Evolutionary conservation across 331 rosid genomes (phyloP).

Genomic region (Quercus lobata): DNA sequence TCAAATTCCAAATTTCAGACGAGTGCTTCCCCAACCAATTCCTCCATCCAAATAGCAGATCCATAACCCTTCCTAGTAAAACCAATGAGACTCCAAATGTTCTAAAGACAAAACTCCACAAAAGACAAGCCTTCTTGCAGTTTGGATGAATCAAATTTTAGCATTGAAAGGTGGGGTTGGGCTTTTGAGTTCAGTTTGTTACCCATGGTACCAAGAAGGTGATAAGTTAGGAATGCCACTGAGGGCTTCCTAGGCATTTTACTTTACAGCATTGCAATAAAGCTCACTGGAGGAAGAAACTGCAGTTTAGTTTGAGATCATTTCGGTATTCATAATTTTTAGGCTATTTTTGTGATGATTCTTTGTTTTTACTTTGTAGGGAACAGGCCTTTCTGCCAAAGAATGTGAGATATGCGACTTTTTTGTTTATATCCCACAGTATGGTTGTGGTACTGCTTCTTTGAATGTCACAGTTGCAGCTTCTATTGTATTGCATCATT

Average conservation of each 20-base stretch:
- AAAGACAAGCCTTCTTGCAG: too few species aligned
- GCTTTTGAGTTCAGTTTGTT: not conserved
- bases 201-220: not conserved
- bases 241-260: not conserved
- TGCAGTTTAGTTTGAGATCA: not conserved
- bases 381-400: conserved; percentile 82
- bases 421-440: conserved; percentile 90
- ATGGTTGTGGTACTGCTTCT: conserved; percentile 89
- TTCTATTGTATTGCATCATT: conserved; percentile 88
- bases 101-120: too few species aligned
- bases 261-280: not conserved
- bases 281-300: not conserved
- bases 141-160: not conserved
- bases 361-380: conserved; percentile 36
- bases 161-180: not conserved
- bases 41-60: too few species aligned
- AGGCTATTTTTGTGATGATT: not conserved
- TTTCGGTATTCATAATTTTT: not conserved
- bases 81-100: too few species aligned
- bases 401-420: conserved; percentile 88
- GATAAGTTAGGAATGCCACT: not conserved
- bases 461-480: conserved; percentile 93
- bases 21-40: too few species aligned
- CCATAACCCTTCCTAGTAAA: too few species aligned
- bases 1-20: too few species aligned